Conservation (phyloP, 305 asterid species). For the Solanum aculeatissimum region DNA sequence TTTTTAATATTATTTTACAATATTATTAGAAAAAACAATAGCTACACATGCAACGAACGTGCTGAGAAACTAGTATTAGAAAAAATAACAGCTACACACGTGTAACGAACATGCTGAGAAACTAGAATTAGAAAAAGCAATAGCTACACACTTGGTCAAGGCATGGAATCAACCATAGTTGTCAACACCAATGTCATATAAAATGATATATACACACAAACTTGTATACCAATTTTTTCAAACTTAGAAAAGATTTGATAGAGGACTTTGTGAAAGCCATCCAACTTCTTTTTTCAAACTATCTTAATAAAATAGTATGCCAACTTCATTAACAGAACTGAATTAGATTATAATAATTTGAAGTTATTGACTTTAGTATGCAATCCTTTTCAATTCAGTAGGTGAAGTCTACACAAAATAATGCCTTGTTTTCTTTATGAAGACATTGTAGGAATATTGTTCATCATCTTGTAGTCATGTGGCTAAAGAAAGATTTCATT, state of each 20-base stretch:
- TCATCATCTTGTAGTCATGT: neutral
- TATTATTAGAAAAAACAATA: too few relatives aligned
- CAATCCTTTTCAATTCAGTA: neutral
- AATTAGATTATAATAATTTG: neutral
- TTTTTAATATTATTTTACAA: too few relatives aligned
- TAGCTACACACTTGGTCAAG: too few relatives aligned
- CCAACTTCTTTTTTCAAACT: neutral
- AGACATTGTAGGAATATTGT: neutral
- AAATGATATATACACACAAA: too few relatives aligned
- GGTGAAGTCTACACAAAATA: neutral
- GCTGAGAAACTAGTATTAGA: neutral
- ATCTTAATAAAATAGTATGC: neutral
- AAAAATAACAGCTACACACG: neutral
- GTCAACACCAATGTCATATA: too few relatives aligned
- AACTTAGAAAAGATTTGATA: neutral
- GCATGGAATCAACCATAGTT: neutral
- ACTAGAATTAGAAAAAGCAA: too few relatives aligned
- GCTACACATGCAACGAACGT: neutral
- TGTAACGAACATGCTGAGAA: neutral
- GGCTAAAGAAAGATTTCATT: neutral
- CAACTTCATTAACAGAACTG: neutral
- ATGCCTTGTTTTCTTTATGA: neutral
- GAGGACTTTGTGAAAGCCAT: neutral
- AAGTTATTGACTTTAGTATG: neutral
- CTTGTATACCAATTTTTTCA: neutral